A percentile compares a stretch with the other conserved stretches of the same genome.
Conservation (phyloP, 2,329 filamentous ascomycete genomes). For the Raffaelea deltoideospora region DNA sequence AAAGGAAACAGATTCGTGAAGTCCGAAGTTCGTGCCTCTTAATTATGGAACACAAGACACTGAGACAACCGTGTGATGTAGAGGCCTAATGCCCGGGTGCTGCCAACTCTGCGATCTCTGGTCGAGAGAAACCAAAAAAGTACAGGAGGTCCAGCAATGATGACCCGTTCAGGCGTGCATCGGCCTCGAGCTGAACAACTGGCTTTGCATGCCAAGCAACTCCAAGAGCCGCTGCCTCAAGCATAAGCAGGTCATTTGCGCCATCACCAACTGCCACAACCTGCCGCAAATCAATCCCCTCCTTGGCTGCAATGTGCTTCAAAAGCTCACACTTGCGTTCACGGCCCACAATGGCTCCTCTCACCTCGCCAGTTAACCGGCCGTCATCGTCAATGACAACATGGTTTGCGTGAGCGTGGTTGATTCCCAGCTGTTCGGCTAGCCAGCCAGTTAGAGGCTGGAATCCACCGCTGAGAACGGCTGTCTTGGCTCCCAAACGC, state of each 20-base stretch:
- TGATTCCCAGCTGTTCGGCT: conserved; percentile 63
- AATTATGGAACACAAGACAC: no score
- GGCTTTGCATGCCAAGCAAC: conserved; percentile 80
- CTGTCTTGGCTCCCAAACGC: conserved; percentile 68
- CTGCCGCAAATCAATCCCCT: conserved; percentile 50
- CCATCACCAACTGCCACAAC: conserved; percentile 66
- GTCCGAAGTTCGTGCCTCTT: no score
- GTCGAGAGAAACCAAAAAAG: conserved; percentile 54
- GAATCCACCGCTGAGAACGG: conserved; percentile 86
- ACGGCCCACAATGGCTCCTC: conserved; percentile 58
- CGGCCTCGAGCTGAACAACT: conserved; percentile 62
- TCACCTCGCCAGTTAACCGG: conserved; percentile 56
- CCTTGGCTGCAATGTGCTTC: conserved; percentile 52
- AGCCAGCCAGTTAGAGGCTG: conserved; percentile 80
- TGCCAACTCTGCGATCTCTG: conserved; percentile 34
- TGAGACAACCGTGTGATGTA: no score
- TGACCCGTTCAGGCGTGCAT: conserved; percentile 54
- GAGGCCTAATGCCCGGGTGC: no score
- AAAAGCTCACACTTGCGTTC: conserved; percentile 61
- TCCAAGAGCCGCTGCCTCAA: conserved; percentile 58
- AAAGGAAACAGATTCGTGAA: no score
- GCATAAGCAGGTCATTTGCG: conserved; percentile 71
- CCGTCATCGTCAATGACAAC: conserved; percentile 47
- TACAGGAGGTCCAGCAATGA: conserved; percentile 59
- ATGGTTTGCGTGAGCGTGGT: conserved; percentile 81